phyloP scores from a whole-genome alignment of 352 stramenopile species.

The Phytopythium chamaehyphon region DNA sequence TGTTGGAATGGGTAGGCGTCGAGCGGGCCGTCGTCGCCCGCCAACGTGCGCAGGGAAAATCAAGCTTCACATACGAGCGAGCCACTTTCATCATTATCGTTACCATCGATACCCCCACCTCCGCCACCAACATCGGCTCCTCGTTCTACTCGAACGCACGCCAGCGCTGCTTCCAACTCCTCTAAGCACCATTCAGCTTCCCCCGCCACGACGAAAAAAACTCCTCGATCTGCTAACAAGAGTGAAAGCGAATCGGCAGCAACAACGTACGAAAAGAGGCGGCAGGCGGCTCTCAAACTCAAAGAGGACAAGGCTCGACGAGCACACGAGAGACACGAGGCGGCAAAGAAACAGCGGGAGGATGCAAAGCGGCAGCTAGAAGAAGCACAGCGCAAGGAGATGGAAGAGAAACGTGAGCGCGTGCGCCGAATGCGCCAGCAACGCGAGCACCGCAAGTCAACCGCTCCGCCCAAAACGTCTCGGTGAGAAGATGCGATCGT shows the following conservation, averaged over 20 bases:
- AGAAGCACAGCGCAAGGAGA: constrained; percentile 56
- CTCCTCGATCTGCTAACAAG: constrained; percentile 3
- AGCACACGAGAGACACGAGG: constrained; percentile 53
- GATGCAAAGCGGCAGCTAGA: constrained; percentile 58
- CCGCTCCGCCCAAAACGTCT: constrained; percentile 12
- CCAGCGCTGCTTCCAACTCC: not conserved
- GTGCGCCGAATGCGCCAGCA: constrained; percentile 57
- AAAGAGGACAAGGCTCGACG: constrained; percentile 69
- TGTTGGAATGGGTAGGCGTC: constrained; percentile 7
- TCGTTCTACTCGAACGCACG: not conserved
- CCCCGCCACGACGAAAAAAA: not conserved
- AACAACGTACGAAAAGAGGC: constrained; percentile 50
- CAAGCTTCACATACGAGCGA: not conserved
- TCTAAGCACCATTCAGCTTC: not conserved
- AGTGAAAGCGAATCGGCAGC: constrained; percentile 8
- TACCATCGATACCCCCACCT: not conserved
- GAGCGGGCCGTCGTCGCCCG: constrained; percentile 17
- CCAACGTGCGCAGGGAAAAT: constrained; percentile 1
- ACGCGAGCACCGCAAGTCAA: constrained; percentile 22
- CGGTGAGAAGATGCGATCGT: not conserved
- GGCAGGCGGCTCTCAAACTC: constrained; percentile 56
- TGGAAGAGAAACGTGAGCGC: constrained; percentile 65
- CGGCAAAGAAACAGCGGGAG: constrained; percentile 63
- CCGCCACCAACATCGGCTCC: not conserved
- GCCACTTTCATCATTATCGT: not conserved